phyloP scores from a whole-genome alignment of 2,329 filamentous ascomycete species.

The Ascochyta lentis region DNA sequence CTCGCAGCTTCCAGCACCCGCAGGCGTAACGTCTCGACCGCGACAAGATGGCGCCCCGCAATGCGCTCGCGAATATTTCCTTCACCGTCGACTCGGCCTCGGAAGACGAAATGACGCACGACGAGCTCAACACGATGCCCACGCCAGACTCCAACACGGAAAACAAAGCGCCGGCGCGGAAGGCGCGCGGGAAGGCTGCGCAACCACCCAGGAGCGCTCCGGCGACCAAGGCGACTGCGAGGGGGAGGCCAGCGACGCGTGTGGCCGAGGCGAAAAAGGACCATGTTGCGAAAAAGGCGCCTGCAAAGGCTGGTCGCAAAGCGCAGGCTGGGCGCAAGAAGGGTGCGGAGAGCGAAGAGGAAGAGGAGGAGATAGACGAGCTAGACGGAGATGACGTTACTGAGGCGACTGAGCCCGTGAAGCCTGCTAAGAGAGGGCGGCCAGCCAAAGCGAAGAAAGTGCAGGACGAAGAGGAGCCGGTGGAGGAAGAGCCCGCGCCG shows the following conservation, averaged over 20 bases:
- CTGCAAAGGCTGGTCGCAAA: conserved; percentile 47
- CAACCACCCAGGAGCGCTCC: conserved; percentile 32
- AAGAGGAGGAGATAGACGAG: conserved; percentile 55
- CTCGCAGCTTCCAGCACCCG: conserved; percentile 3
- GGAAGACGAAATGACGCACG: conserved; percentile 49
- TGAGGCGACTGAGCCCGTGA: conserved; percentile 25
- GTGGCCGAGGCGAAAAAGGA: conserved; percentile 50
- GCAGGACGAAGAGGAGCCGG: conserved; percentile 23
- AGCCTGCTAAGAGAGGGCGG: conserved; percentile 39
- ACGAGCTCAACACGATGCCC: conserved; percentile 45
- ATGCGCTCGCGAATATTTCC: conserved; percentile 43
- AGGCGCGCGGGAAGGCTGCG: conserved; percentile 42
- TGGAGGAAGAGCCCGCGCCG: conserved; percentile 25
- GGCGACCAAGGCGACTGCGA: conserved; percentile 41
- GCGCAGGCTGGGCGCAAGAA: conserved; percentile 52
- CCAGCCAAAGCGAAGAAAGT: conserved; percentile 64
- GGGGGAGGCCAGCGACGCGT: conserved; percentile 47
- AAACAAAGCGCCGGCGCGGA: conserved; percentile 46
- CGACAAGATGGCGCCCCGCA: conserved; percentile 43
- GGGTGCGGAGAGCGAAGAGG: conserved; percentile 51
- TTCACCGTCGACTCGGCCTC: conserved; percentile 51
- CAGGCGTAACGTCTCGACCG: conserved; percentile 4
- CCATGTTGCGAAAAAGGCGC: conserved; percentile 42
- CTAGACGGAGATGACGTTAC: conserved; percentile 39
- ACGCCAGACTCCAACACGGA: conserved; percentile 52